phyloP scores from a whole-genome alignment of 2,329 filamentous ascomycete species.

The Alternaria brassicae region DNA sequence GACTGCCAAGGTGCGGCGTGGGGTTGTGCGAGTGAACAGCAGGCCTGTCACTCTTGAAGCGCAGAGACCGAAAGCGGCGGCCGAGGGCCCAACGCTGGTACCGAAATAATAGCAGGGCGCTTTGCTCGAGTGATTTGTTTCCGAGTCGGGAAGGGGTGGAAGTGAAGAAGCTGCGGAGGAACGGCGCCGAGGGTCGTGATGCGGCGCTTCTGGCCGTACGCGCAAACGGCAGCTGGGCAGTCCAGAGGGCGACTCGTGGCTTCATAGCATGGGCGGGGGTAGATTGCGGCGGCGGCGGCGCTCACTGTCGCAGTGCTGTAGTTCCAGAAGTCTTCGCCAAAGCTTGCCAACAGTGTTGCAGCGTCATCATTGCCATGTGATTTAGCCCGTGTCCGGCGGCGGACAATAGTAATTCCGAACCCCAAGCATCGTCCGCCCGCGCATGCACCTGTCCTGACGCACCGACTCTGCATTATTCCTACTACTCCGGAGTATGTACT shows the following conservation, averaged over 20 bases:
- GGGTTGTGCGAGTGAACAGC: slow-evolving; percentile 45
- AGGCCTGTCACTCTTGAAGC: slow-evolving; percentile 47
- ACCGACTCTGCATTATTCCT: slow-evolving; percentile 2
- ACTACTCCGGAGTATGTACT: too few species aligned
- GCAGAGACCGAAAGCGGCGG: slow-evolving; percentile 43
- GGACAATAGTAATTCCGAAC: slow-evolving; percentile 2
- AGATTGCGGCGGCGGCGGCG: slow-evolving; percentile 3
- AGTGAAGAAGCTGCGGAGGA: slow-evolving; percentile 41
- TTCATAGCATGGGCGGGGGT: slow-evolving; percentile 31
- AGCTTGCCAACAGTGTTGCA: slow-evolving; percentile 3
- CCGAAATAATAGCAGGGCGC: slow-evolving; percentile 24
- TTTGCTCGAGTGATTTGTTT: slow-evolving; percentile 21
- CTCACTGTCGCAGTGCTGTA: slow-evolving; percentile 8
- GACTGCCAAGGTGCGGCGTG: slow-evolving; percentile 51
- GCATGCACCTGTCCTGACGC: neutral
- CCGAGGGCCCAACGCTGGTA: slow-evolving; percentile 28
- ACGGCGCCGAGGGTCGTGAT: slow-evolving; percentile 20
- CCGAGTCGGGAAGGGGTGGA: slow-evolving; percentile 18
- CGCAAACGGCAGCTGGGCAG: slow-evolving; percentile 34
- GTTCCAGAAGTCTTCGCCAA: slow-evolving; percentile 21
- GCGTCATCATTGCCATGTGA: slow-evolving; percentile 10
- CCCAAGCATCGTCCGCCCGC: neutral
- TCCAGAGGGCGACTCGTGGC: slow-evolving; percentile 32
- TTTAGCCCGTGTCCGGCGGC: slow-evolving; percentile 13
- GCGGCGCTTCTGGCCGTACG: slow-evolving; percentile 19